Evolutionary conservation across 768 basidiomycete species (phyloP).

Genomic region (Amyloporia xantha): DNA sequence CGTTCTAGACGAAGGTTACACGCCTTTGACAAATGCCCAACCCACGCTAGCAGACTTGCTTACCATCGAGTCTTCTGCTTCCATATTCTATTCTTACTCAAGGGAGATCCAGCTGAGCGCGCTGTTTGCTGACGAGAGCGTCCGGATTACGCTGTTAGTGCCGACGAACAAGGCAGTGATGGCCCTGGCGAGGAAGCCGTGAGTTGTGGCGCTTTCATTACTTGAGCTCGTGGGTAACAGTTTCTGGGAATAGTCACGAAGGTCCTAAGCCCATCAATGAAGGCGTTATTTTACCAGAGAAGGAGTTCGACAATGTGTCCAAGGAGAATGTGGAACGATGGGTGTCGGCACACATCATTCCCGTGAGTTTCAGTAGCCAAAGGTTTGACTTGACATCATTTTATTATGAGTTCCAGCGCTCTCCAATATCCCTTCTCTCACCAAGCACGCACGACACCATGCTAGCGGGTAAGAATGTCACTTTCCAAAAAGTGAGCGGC

Average conservation of each 20-base stretch:
- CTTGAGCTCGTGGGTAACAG: not conserved
- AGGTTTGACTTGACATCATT: not conserved
- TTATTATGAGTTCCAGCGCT: constrained; percentile 29
- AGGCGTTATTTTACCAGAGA: constrained; percentile 54
- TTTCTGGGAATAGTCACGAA: constrained; percentile 47
- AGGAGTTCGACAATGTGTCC: constrained; percentile 54
- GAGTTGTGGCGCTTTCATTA: constrained; percentile 25
- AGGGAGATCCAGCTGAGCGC: constrained; percentile 60
- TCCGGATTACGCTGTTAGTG: constrained; percentile 57
- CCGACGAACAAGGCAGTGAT: constrained; percentile 88
- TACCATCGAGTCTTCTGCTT: constrained; percentile 66
- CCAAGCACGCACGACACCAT: constrained; percentile 49
- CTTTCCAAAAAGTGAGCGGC: constrained; percentile 37
- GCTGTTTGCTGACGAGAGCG: constrained; percentile 30
- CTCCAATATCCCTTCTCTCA: constrained; percentile 38
- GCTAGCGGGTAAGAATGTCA: constrained; percentile 49
- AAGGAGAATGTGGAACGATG: constrained; percentile 70
- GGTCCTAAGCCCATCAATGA: constrained; percentile 36
- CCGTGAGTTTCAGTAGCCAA: constrained; percentile 39
- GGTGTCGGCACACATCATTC: constrained; percentile 79
- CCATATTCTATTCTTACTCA: constrained; percentile 82
- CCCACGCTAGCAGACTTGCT: constrained; percentile 71
- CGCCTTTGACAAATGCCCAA: constrained; percentile 33
- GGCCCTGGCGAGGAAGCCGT: constrained; percentile 78
- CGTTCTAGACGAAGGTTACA: constrained; percentile 15